phyloP scores from a whole-genome alignment of 1,284 basidiomycete species.

The Boletellus deceptivus region DNA sequence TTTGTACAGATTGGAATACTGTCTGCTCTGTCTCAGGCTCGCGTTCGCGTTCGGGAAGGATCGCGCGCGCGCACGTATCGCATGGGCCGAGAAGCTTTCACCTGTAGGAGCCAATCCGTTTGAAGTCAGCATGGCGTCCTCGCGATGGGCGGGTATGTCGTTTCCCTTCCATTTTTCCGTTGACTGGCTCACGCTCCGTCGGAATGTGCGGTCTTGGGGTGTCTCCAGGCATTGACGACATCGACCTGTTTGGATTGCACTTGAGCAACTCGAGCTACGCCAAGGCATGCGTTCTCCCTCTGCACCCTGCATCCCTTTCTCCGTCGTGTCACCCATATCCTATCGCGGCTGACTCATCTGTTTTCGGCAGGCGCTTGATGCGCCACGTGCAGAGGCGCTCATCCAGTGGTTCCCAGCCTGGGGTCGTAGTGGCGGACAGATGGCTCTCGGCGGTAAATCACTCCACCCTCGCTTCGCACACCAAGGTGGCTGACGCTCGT shows the following conservation, averaged over 20 bases:
- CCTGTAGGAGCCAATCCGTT: constrained; percentile 62
- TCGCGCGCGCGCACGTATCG: constrained; percentile 40
- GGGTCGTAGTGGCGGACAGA: constrained; percentile 63
- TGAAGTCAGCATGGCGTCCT: constrained; percentile 39
- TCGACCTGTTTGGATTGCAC: constrained; percentile 62
- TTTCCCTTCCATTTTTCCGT: neutral
- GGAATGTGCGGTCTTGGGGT: too few species aligned
- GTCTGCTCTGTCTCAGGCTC: constrained; percentile 38
- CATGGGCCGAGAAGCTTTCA: constrained; percentile 45
- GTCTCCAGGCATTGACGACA: constrained; percentile 58
- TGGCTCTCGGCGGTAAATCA: constrained; percentile 62
- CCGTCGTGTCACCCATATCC: too few species aligned
- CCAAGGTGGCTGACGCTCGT: neutral
- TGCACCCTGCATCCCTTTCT: too few species aligned
- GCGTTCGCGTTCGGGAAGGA: constrained; percentile 40
- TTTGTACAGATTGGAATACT: constrained; percentile 36
- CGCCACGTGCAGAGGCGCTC: constrained; percentile 41
- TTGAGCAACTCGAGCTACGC: constrained; percentile 77
- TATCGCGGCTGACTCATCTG: neutral
- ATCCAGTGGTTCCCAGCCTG: constrained; percentile 60
- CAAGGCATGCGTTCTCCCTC: constrained; percentile 44
- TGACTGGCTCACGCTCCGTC: neutral
- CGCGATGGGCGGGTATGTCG: constrained; percentile 56
- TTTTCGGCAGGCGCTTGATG: constrained; percentile 40
- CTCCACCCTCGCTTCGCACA: neutral